Evolutionary conservation across 2,329 filamentous ascomycete species (phyloP).

Genomic region (Beauveria rudraprayagi): DNA sequence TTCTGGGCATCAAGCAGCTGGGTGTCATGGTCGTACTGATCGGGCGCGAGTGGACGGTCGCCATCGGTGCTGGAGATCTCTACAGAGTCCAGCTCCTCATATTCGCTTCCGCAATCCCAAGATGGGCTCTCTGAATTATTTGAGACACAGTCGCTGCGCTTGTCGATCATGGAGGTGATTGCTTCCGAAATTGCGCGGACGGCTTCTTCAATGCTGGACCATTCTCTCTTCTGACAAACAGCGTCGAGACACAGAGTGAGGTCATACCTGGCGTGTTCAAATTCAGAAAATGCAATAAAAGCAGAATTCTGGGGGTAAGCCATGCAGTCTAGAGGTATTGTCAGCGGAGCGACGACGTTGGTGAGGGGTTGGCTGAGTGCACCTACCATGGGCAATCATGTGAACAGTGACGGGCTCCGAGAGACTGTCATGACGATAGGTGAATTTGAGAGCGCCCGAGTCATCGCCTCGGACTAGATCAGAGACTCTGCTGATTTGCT

Average conservation of each 20-base stretch:
- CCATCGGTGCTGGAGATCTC: constrained; percentile 25
- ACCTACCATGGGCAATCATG: constrained; percentile 7
- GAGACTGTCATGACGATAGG: neutral
- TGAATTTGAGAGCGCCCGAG: neutral
- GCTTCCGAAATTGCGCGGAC: constrained; percentile 15
- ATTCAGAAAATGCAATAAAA: constrained; percentile 3
- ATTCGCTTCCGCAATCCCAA: constrained; percentile 16
- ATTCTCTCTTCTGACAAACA: neutral
- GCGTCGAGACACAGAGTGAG: neutral
- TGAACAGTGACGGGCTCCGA: neutral
- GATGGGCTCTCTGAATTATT: neutral
- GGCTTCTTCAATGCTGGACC: constrained; percentile 4
- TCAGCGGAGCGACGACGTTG: neutral
- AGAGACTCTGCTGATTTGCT: neutral
- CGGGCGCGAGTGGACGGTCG: constrained; percentile 14
- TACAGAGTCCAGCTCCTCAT: constrained; percentile 24
- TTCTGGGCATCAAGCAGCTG: neutral
- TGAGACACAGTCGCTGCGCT: constrained; percentile 26
- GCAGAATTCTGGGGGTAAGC: neutral
- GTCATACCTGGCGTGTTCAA: neutral
- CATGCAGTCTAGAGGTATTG: neutral
- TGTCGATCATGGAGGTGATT: constrained; percentile 25
- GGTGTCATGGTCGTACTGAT: constrained; percentile 23
- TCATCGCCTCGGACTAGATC: neutral
- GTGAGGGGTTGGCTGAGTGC: neutral